Evolutionary conservation across 768 basidiomycete genomes (phyloP).

Genomic region (Lyophyllum shimeji): DNA sequence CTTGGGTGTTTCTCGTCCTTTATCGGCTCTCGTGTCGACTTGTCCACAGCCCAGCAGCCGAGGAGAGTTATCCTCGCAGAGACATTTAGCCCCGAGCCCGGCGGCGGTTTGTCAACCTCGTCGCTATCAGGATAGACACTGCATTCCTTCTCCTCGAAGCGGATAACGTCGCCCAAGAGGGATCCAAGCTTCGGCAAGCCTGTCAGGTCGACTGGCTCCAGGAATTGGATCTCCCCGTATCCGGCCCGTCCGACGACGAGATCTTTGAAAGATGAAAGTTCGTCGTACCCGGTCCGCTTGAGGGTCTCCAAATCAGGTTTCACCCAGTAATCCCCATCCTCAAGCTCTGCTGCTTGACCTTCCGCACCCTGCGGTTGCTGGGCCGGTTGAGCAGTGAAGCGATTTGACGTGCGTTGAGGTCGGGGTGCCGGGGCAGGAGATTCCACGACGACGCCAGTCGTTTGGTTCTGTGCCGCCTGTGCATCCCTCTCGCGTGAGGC

Average conservation of each 20-base stretch:
- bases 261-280: slow-evolving; percentile 69
- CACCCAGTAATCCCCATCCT: slow-evolving; percentile 91
- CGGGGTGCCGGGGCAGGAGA: slow-evolving; percentile 37
- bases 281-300: slow-evolving; percentile 67
- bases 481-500: slow-evolving; percentile 76
- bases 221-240: slow-evolving; percentile 86
- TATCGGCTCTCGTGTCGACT: slow-evolving; percentile 87
- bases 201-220: slow-evolving; percentile 83
- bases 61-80: slow-evolving; percentile 74
- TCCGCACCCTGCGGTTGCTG: slow-evolving; percentile 23
- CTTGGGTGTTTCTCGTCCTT: slow-evolving; percentile 75
- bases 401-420: slow-evolving; percentile 38
- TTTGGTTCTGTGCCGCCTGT: slow-evolving; percentile 30
- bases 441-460: slow-evolving; percentile 24
- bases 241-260: slow-evolving; percentile 91
- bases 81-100: slow-evolving; percentile 88
- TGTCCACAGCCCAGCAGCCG: slow-evolving; percentile 87
- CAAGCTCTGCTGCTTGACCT: slow-evolving; percentile 41
- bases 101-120: slow-evolving; percentile 79
- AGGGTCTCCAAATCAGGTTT: slow-evolving; percentile 77
- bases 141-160: slow-evolving; percentile 90
- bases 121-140: slow-evolving; percentile 91
- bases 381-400: slow-evolving; percentile 36
- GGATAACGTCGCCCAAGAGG: slow-evolving; percentile 82
- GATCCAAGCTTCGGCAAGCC: slow-evolving; percentile 75